A percentile compares a stretch with the other conserved stretches of the same genome.
Evolutionary conservation across 495 filamentous ascomycete species (phyloP).

Genomic region (Annulohypoxylon maeteangense): DNA sequence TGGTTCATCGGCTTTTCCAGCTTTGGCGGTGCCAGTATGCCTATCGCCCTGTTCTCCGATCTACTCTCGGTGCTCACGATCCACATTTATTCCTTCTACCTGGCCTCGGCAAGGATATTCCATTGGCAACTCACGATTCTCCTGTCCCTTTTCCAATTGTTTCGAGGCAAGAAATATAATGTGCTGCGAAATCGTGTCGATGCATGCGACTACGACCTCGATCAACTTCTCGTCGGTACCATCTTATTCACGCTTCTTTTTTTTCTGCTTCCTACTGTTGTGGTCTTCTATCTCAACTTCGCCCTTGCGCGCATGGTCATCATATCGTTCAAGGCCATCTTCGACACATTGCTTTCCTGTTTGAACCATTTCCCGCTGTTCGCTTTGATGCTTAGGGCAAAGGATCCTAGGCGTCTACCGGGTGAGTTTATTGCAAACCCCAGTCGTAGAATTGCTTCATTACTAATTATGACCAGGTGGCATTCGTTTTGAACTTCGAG

Average conservation of each 20-base stretch:
- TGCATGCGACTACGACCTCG: conserved; percentile 98
- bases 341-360: conserved; percentile 92
- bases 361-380: conserved; percentile 99
- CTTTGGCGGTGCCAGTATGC: conserved; percentile 96
- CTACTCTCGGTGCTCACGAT: conserved; percentile 90
- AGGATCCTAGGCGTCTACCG: conserved; percentile 89
- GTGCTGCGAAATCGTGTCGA: conserved; percentile 97
- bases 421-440: conserved; percentile 59
- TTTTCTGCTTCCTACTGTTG: conserved; percentile 92
- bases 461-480: conserved; percentile 66
- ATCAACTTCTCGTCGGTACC: conserved; percentile 95
- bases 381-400: conserved; percentile 94
- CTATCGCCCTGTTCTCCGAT: conserved; percentile 95
- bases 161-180: conserved; percentile 97
- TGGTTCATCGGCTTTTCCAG: conserved; percentile 94
- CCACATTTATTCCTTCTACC: conserved; percentile 98
- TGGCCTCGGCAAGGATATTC: conserved; percentile 94
- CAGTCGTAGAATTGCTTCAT: conserved; percentile 6
- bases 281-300: conserved; percentile 97
- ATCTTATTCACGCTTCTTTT: conserved; percentile 96
- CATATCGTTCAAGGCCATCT: conserved; percentile 85
- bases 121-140: conserved; percentile 98
- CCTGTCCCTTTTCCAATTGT: conserved; percentile 95
- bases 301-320: conserved; percentile 93
- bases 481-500: conserved; percentile 88